Percentiles rank a stretch among this genome's conserved stretches.
Evolutionary conservation across 176 grass and related monocot genomes (phyloP).

Genomic region (Secale cereale): DNA sequence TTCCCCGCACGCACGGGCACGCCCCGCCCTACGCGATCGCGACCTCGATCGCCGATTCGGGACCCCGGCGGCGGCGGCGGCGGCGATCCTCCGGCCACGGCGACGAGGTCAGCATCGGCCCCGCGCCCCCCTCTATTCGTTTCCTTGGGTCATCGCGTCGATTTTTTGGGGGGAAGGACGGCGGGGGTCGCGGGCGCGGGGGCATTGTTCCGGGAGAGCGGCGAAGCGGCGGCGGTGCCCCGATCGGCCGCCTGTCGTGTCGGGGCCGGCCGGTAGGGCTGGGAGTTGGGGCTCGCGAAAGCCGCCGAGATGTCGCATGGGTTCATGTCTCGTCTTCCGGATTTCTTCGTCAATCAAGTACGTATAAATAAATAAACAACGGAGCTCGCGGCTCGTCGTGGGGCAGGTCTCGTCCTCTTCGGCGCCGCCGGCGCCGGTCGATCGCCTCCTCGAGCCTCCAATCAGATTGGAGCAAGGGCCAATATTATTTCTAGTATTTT

Average conservation of each 20-base stretch:
- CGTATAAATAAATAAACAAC: background rate
- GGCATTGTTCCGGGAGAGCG: background rate
- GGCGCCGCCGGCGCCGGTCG: too few relatives aligned
- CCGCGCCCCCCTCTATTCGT: background rate
- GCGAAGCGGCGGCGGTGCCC: constrained; percentile 7
- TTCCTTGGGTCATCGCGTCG: background rate
- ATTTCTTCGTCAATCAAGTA: background rate
- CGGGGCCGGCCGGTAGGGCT: background rate
- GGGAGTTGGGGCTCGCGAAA: constrained; percentile 25
- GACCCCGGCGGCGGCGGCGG: background rate
- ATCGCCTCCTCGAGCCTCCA: background rate
- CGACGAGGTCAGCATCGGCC: constrained; percentile 32
- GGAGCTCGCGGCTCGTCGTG: background rate
- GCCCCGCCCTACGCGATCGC: background rate
- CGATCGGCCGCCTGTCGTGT: constrained; percentile 20
- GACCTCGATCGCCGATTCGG: background rate
- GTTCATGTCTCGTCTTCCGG: background rate
- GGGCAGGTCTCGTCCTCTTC: background rate
- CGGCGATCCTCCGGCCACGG: background rate
- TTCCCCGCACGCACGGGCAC: background rate
- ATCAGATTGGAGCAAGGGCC: background rate
- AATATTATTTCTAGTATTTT: background rate
- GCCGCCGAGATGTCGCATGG: background rate
- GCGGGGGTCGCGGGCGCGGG: background rate
- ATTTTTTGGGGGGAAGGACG: background rate